A percentile compares a stretch with the other conserved stretches of the same genome.
These are phyloP conservation scores for Acacia pycnantha DNA, from an alignment of 331 rosid species.

Conservation along the genomic window DNA sequence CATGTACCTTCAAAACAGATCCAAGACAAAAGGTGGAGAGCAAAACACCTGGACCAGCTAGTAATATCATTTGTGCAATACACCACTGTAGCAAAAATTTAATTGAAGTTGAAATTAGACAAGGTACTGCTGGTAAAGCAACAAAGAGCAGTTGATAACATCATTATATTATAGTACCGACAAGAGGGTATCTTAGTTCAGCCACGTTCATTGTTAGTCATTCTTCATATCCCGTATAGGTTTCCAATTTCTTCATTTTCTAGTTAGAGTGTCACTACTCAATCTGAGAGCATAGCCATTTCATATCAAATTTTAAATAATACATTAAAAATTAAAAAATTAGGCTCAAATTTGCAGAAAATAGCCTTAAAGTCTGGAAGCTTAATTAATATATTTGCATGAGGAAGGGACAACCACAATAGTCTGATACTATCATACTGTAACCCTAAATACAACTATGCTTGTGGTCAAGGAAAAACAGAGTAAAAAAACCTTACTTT, in stretches of 20 bases:
- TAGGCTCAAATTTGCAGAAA: not conserved
- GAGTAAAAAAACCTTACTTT: constrained; percentile 69
- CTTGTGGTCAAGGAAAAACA: not conserved
- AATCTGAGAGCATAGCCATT: not conserved
- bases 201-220: not conserved
- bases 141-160: not conserved
- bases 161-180: constrained; percentile 16
- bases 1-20: constrained; percentile 79
- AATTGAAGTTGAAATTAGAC: constrained; percentile 1
- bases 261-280: not conserved
- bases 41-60: constrained; percentile 91
- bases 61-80: constrained; percentile 73
- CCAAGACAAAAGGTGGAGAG: constrained; percentile 83
- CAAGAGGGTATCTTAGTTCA: constrained; percentile 10
- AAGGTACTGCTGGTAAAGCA: not conserved
- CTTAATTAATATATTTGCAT: not conserved
- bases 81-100: constrained; percentile 67
- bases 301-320: not conserved
- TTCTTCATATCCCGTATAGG: not conserved
- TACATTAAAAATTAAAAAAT: not conserved
- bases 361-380: not conserved
- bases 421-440: constrained; percentile 1
- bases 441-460: constrained; percentile 5
- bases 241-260: not conserved
- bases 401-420: not conserved